phyloP scores from a whole-genome alignment of 495 filamentous ascomycete species.

The Aspergillus nanangensis region DNA sequence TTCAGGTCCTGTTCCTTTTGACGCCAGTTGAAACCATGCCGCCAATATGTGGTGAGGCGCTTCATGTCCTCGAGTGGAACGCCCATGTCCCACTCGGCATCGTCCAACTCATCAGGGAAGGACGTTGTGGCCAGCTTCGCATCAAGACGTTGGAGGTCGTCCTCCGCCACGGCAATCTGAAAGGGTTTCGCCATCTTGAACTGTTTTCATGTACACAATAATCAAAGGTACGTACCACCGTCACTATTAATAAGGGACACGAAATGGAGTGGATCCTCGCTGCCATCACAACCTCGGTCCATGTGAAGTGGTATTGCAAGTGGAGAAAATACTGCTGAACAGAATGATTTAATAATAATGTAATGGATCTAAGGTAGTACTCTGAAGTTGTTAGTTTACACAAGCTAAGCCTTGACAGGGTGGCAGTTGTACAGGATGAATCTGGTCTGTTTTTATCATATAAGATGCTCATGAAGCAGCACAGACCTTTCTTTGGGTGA shows the following conservation, averaged over 20 bases:
- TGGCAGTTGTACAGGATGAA: too few species aligned
- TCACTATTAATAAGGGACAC: constrained; percentile 8
- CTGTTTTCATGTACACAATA: background rate
- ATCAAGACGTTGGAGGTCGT: constrained; percentile 31
- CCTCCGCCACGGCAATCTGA: constrained; percentile 38
- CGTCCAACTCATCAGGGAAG: constrained; percentile 45
- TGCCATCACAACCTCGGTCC: constrained; percentile 3
- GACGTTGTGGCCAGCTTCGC: constrained; percentile 36
- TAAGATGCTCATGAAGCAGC: too few species aligned
- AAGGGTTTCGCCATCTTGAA: constrained; percentile 23
- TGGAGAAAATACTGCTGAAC: background rate
- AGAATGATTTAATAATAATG: background rate
- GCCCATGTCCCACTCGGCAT: constrained; percentile 43
- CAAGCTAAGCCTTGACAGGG: too few species aligned
- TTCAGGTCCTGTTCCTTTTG: constrained; percentile 38
- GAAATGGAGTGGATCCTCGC: constrained; percentile 5
- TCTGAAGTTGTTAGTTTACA: background rate
- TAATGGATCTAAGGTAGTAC: background rate
- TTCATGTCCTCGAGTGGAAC: constrained; percentile 45
- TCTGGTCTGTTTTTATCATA: too few species aligned
- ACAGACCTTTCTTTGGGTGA: too few species aligned
- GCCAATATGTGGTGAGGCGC: constrained; percentile 40
- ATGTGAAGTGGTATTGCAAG: constrained; percentile 1
- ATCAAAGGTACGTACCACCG: too few species aligned
- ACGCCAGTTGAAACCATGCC: constrained; percentile 45